These are phyloP conservation scores for Mycena venus DNA, from an alignment of 768 basidiomycete genomes.

Conservation along the genomic window DNA sequence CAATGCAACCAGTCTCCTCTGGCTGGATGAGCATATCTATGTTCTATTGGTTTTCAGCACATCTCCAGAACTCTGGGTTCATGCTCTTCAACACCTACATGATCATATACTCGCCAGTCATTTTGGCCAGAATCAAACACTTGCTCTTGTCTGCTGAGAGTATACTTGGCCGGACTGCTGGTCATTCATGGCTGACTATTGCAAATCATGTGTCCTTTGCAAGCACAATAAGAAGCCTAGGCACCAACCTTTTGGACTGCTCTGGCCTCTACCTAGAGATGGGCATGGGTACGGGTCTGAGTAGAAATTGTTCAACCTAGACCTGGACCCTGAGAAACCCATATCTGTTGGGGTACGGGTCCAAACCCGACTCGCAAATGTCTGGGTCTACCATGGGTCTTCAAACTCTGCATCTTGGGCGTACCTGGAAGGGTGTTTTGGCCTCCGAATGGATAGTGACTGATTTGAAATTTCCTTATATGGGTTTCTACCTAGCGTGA, in stretches of 20 bases:
- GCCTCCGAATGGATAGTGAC: no score
- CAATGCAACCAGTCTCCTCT: neutral
- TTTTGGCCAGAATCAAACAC: neutral
- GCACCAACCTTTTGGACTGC: neutral
- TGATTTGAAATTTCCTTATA: no score
- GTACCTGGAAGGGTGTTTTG: no score
- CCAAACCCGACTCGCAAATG: no score
- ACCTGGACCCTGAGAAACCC: no score
- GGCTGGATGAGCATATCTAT: neutral
- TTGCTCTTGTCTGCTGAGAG: neutral
- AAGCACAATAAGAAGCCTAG: neutral
- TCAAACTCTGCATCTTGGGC: no score
- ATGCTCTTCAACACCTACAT: neutral
- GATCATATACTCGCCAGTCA: neutral
- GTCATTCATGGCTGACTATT: neutral
- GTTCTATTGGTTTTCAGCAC: neutral
- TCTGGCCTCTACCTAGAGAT: neutral
- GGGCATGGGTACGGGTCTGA: no score
- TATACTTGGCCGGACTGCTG: neutral
- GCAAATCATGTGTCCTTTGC: neutral
- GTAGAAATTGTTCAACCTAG: no score
- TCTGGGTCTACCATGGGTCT: no score
- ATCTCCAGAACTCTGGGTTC: neutral
- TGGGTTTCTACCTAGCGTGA: no score
- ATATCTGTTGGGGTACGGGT: no score